These are phyloP conservation scores for Fremontodendron californicum DNA, from an alignment of 345 rosid genomes.

Conservation along the genomic window DNA sequence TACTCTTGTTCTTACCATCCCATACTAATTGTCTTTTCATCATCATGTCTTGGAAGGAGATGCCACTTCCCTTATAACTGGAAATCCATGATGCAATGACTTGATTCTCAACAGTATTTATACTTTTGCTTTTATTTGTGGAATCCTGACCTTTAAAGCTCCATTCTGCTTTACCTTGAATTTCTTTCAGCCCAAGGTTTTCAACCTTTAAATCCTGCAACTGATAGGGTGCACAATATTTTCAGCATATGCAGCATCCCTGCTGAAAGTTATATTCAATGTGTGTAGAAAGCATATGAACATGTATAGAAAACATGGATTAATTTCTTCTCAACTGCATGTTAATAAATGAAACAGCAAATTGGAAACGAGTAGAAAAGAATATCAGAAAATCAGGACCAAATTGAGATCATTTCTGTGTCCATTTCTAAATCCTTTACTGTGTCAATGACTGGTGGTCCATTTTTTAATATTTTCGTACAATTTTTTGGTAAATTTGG, in stretches of 20 bases:
- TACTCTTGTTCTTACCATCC: slow-evolving; percentile 19
- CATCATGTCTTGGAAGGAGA: slow-evolving; percentile 15
- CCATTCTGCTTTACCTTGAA: slow-evolving; percentile 30
- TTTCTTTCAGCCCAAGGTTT: slow-evolving; percentile 47
- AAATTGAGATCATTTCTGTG: not conserved
- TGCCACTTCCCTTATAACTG: slow-evolving; percentile 17
- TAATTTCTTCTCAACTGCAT: not conserved
- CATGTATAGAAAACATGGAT: not conserved
- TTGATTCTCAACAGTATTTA: slow-evolving; percentile 19
- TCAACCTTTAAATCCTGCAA: slow-evolving; percentile 49
- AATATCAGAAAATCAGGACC: not conserved
- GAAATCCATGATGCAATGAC: slow-evolving; percentile 23
- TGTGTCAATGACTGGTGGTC: not conserved
- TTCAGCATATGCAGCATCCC: not conserved
- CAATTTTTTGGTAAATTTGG: not conserved
- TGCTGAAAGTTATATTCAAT: not conserved
- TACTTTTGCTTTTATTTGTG: slow-evolving; percentile 11
- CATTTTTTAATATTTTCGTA: not conserved
- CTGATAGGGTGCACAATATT: slow-evolving; percentile 29
- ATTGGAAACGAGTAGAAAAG: not conserved
- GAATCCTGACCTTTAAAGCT: slow-evolving; percentile 26
- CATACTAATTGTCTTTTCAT: slow-evolving; percentile 21
- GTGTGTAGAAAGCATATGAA: not conserved
- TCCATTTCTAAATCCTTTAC: not conserved
- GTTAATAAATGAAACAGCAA: not conserved